These are phyloP conservation scores for Trypanosoma mega DNA, from an alignment of 208 protist genomes.

Conservation along the genomic window DNA sequence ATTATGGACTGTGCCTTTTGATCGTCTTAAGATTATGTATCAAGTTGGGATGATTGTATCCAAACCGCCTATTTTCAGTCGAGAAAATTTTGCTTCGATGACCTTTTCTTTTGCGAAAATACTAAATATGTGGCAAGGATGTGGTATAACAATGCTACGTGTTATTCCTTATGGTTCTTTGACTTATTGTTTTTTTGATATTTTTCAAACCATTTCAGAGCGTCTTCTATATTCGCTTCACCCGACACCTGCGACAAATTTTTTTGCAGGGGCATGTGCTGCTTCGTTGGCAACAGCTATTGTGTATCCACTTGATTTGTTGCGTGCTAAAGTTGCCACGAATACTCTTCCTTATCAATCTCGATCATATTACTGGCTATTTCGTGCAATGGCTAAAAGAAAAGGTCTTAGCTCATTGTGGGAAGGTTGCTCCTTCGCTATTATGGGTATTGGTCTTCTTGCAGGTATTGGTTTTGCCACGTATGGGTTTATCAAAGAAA, in stretches of 20 bases:
- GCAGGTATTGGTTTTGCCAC: slow-evolving; percentile 89
- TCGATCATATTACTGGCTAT: slow-evolving; percentile 77
- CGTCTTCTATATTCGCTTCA: slow-evolving; percentile 69
- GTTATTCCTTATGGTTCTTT: slow-evolving; percentile 93
- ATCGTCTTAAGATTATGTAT: slow-evolving; percentile 93
- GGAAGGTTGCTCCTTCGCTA: slow-evolving; percentile 81
- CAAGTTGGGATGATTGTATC: slow-evolving; percentile 71
- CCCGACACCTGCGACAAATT: slow-evolving; percentile 71
- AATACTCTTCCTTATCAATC: slow-evolving; percentile 35
- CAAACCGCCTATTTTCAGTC: slow-evolving; percentile 22
- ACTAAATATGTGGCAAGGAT: slow-evolving; percentile 85
- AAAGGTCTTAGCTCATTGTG: slow-evolving; percentile 61
- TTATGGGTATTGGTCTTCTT: slow-evolving; percentile 85
- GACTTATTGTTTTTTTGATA: slow-evolving; percentile 92
- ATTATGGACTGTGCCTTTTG: slow-evolving; percentile 89
- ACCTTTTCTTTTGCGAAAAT: slow-evolving; percentile 54
- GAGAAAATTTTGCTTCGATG: slow-evolving; percentile 37
- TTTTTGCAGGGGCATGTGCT: slow-evolving; percentile 76
- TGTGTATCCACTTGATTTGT: slow-evolving; percentile 92
- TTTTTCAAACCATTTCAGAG: slow-evolving; percentile 80
- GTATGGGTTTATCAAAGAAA: slow-evolving; percentile 86
- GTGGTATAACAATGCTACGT: slow-evolving; percentile 90
- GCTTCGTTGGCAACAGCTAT: slow-evolving; percentile 80
- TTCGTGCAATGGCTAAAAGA: slow-evolving; percentile 57
- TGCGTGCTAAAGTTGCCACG: slow-evolving; percentile 67